Evolutionary conservation across 1,284 basidiomycete species (phyloP), one percentile per base, ranked within the genome.

Genomic region (Cryptococcus depauperatus): DNA sequence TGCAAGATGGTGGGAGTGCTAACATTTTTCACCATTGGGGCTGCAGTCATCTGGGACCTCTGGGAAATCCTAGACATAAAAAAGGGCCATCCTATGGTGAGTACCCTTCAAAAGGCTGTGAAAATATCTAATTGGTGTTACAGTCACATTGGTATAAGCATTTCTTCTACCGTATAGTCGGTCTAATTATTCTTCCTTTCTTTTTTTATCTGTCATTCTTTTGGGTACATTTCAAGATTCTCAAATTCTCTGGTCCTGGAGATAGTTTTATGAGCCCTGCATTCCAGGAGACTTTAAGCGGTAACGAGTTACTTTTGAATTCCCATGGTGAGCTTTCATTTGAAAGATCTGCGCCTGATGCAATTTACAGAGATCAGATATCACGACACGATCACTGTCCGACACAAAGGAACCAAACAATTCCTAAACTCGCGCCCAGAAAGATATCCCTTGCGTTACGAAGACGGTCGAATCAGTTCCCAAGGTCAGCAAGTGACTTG

Each of bases 401-500:
- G 80, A 59, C 93, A 98, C 76, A 90, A 87, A 69, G 86, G 89
- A 51, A 87, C 91, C 25, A 90, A 93, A 59, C 85, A 85, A 27
- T 93, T 81, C 72, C 73, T 99, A 46, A 93, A 98, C 69, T 97
- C 95, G 3, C 93, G 98, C 62, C 68, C 77, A 1, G 89, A 96
- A 34, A 76, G 72, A 19, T 99, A 97, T 66, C 95, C 95, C 26
- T 74, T 96, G 52, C 84, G 84, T 53, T 99, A 99, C 66, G 88
- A 93, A 1, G 95, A 99, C 58, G 91, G 92, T 2, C 86, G 95
- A 49, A 83, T 99, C 67, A 91, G 86, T 59, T 89, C 84, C 58
- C 87, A 95, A 77, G 92, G 89, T 81, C 95, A 97, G 73, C 95
- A 98, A 69, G 95, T 99, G 26, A 98, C 95, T n/a, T 93, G 85